Conservation (phyloP, 1,284 basidiomycete species). For the Athelia psychrophila region DNA sequence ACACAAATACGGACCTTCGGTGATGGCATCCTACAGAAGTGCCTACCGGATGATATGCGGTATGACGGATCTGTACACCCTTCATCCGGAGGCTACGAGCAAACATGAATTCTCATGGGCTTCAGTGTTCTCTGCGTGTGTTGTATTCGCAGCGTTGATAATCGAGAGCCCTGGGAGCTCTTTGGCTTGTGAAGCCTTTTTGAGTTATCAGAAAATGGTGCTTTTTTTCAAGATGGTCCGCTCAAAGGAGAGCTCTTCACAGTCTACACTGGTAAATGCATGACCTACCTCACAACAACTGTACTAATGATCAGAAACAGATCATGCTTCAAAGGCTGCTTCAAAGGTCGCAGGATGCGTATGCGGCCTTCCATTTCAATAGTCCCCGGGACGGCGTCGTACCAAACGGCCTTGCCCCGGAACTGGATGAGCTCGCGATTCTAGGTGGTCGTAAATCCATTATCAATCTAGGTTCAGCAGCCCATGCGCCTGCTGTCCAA, state of each 20-base stretch:
- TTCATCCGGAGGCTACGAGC: constrained; percentile 31
- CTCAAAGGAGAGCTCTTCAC: constrained; percentile 35
- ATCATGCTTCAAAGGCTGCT: too few relatives aligned
- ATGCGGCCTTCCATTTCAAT: too few relatives aligned
- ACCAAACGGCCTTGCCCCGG: too few relatives aligned
- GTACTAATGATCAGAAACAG: too few relatives aligned
- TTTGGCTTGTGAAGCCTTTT: constrained; percentile 36
- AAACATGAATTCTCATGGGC: constrained; percentile 53
- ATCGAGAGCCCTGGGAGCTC: constrained; percentile 43
- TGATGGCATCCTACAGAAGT: constrained; percentile 41
- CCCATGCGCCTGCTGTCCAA: too few relatives aligned
- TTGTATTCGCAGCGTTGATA: constrained; percentile 43
- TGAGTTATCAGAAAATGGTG: constrained; percentile 33
- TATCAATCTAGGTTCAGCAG: neutral
- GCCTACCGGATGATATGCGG: constrained; percentile 39
- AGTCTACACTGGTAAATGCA: constrained; percentile 34
- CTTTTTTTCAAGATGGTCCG: constrained; percentile 42
- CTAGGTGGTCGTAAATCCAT: constrained; percentile 1
- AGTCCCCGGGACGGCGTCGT: too few relatives aligned
- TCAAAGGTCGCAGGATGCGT: too few relatives aligned
- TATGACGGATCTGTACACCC: constrained; percentile 34
- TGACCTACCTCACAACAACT: too few relatives aligned
- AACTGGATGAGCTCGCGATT: neutral
- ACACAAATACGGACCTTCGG: constrained; percentile 46
- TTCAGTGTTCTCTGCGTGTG: constrained; percentile 45